These are phyloP conservation scores for Plenodomus lindquistii DNA, from an alignment of 2,329 filamentous ascomycete species.

Conservation along the genomic window DNA sequence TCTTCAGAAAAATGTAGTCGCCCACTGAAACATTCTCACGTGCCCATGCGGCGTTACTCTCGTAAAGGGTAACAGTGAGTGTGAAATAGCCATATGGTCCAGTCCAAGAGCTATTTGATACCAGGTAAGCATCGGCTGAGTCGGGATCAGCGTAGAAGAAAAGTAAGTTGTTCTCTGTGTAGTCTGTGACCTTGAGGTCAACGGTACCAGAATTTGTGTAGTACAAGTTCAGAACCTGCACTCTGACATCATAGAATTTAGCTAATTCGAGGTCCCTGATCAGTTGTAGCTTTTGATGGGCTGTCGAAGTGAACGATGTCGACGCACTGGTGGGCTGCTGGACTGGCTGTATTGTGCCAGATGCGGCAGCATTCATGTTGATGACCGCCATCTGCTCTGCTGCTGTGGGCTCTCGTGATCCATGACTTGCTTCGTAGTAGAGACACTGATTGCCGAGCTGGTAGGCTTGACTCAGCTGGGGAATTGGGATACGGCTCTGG, in stretches of 20 bases:
- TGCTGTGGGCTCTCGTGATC: conserved; percentile 8
- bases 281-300: conserved; percentile 49
- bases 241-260: conserved; percentile 70
- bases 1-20: conserved; percentile 68
- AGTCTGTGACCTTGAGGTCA: conserved; percentile 31
- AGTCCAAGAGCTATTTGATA: conserved; percentile 59
- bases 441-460: conserved; percentile 21
- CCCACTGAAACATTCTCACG: conserved; percentile 60
- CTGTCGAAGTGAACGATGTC: conserved; percentile 4
- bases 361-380: conserved; percentile 25
- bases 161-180: conserved; percentile 60
- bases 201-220: conserved; percentile 41
- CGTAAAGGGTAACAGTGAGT: conserved; percentile 72
- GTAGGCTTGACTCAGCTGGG: conserved; percentile 21
- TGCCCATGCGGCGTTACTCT: conserved; percentile 67
- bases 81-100: conserved; percentile 76
- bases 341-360: conserved; percentile 13
- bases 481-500: conserved; percentile 19
- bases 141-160: conserved; percentile 56
- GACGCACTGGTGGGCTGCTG: conserved; percentile 16
- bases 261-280: conserved; percentile 64
- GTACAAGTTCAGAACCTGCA: conserved; percentile 67
- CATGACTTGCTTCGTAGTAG: conserved; percentile 5
- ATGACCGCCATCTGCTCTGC: conserved; percentile 32
- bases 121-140: conserved; percentile 17